These are phyloP conservation scores for Cryphonectria carpinicola DNA, from an alignment of 2,329 filamentous ascomycete species.

Conservation along the genomic window DNA sequence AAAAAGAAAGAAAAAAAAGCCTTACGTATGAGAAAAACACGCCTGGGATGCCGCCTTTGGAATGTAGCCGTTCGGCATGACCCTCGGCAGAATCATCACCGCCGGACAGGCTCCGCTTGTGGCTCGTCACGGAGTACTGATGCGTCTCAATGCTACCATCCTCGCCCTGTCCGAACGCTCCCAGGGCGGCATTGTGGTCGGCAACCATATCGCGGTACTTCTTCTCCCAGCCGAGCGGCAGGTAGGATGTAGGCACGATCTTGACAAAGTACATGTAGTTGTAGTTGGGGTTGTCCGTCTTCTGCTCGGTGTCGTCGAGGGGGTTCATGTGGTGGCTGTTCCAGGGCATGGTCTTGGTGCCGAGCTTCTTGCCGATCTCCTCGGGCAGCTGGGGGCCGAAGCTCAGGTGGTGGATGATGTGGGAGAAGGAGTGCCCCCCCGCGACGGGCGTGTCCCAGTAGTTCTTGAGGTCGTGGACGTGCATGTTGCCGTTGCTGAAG, in stretches of 20 bases:
- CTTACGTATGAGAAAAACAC: conserved; percentile 98
- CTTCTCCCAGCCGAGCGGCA: conserved; percentile 87
- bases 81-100: conserved; percentile 85
- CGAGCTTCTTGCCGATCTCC: conserved; percentile 64
- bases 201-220: conserved; percentile 46
- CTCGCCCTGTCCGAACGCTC: conserved; percentile 66
- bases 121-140: conserved; percentile 97
- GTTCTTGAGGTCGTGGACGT: conserved; percentile 96
- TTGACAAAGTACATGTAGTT: conserved; percentile 99
- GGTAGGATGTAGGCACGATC: conserved; percentile 93
- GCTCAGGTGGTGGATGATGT: conserved; percentile 84
- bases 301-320: conserved; percentile 78
- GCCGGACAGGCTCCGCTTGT: conserved; percentile 84
- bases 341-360: conserved; percentile 63
- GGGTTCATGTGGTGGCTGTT: conserved; percentile 92
- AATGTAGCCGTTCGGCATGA: conserved; percentile 89
- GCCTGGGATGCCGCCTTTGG: conserved; percentile 88
- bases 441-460: conserved; percentile 78
- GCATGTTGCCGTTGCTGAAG: conserved; percentile 95
- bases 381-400: conserved; percentile 92
- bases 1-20: conserved; percentile 32
- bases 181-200: conserved; percentile 65
- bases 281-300: conserved; percentile 79
- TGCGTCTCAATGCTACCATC: conserved; percentile 93
- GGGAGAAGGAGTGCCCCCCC: conserved; percentile 82